phyloP scores from a whole-genome alignment of 169 alveolate species.

The Miamiensis avidus region DNA sequence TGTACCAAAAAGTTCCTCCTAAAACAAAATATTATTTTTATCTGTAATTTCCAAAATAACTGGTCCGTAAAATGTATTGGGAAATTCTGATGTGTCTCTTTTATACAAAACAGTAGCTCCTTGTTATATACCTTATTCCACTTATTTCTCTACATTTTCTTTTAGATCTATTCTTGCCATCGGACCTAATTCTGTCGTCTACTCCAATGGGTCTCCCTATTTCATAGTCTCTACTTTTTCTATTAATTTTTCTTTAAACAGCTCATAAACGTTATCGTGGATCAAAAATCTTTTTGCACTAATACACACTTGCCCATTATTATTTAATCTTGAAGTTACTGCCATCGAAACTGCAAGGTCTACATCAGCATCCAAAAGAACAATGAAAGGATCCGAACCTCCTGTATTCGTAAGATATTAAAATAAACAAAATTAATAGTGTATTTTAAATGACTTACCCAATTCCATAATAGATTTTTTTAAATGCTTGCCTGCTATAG shows the following conservation, averaged over 20 bases:
- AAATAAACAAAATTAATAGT: too few relatives aligned
- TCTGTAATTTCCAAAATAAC: conserved; percentile 41
- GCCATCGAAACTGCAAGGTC: conserved; percentile 53
- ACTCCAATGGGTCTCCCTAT: conserved; percentile 61
- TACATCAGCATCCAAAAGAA: conserved; percentile 56
- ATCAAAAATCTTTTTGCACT: conserved; percentile 69
- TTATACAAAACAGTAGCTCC: conserved; percentile 36
- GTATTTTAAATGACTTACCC: too few relatives aligned
- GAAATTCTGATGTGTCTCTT: not conserved
- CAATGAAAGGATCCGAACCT: conserved; percentile 70
- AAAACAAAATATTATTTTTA: conserved; percentile 26
- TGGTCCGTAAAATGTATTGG: conserved; percentile 27
- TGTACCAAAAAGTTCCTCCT: conserved; percentile 53
- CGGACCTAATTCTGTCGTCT: conserved; percentile 56
- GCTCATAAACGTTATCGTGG: conserved; percentile 49
- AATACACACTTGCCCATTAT: conserved; percentile 64
- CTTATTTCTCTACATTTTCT: conserved; percentile 32
- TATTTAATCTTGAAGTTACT: conserved; percentile 45
- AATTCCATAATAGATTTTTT: conserved; percentile 56
- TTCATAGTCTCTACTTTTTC: conserved; percentile 31
- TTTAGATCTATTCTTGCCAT: conserved; percentile 45
- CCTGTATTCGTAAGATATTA: too few relatives aligned
- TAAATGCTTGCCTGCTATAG: conserved; percentile 51
- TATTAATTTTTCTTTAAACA: conserved; percentile 42
- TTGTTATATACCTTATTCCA: conserved; percentile 19